A percentile compares a stretch with the other conserved stretches of the same genome.
Evolutionary conservation across 768 basidiomycete genomes (phyloP).

Genomic region (Candolleomyces efflorescens): DNA sequence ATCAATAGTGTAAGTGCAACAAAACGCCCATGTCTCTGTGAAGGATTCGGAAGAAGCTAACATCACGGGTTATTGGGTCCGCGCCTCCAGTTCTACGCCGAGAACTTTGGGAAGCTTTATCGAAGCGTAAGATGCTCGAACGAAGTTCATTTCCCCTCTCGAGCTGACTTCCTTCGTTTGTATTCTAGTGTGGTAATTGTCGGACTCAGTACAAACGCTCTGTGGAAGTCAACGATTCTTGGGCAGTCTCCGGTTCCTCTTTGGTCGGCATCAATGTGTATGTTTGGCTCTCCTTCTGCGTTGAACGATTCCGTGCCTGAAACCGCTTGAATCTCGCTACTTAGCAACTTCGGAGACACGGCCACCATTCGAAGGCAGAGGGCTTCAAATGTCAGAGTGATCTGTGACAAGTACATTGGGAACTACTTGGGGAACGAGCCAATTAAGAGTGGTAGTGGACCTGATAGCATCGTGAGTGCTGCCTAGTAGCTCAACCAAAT

Average conservation of each 20-base stretch:
- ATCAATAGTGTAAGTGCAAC: slow-evolving; percentile 28
- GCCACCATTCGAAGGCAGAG: slow-evolving; percentile 29
- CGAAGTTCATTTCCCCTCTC: too few relatives aligned
- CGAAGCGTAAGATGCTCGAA: slow-evolving; percentile 21
- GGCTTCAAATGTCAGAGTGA: slow-evolving; percentile 22
- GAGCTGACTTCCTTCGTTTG: too few relatives aligned
- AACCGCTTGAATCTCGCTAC: background rate
- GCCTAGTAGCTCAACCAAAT: background rate
- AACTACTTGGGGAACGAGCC: slow-evolving; percentile 29
- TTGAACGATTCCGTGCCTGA: background rate
- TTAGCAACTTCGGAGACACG: slow-evolving; percentile 34
- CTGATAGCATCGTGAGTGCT: slow-evolving; percentile 28
- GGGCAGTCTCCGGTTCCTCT: slow-evolving; percentile 27
- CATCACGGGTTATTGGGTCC: too few relatives aligned
- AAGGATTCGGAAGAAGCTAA: too few relatives aligned
- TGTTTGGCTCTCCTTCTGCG: slow-evolving; percentile 5
- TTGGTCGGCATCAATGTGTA: slow-evolving; percentile 31
- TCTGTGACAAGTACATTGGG: slow-evolving; percentile 27
- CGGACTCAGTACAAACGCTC: slow-evolving; percentile 25
- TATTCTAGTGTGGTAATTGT: slow-evolving; percentile 27
- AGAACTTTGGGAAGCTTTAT: slow-evolving; percentile 37
- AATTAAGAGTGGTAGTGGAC: slow-evolving; percentile 22
- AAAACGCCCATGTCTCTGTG: too few relatives aligned
- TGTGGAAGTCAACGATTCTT: slow-evolving; percentile 29
- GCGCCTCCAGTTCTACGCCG: slow-evolving; percentile 31